These are phyloP conservation scores for Mortierella sp. DNA, from an alignment of 371 early-diverging fungal species.

Conservation along the genomic window DNA sequence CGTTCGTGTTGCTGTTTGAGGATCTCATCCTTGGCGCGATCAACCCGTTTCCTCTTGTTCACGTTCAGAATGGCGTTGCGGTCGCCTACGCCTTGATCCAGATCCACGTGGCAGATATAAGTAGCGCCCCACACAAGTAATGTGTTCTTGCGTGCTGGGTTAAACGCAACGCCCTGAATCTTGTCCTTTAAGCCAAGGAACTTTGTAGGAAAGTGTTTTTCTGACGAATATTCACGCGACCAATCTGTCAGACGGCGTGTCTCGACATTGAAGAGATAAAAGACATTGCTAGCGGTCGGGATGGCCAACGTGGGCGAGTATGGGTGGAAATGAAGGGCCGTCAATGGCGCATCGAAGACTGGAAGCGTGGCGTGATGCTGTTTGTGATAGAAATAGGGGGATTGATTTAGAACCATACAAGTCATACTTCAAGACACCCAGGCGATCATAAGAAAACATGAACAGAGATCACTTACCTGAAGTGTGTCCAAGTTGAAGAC, in stretches of 20 bases:
- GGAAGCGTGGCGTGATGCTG: slow-evolving; percentile 80
- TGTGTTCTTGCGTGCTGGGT: slow-evolving; percentile 70
- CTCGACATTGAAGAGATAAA: slow-evolving; percentile 84
- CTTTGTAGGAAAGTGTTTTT: slow-evolving; percentile 64
- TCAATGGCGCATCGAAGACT: slow-evolving; percentile 69
- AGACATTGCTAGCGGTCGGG: slow-evolving; percentile 74
- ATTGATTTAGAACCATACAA: neutral
- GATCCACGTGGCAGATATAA: slow-evolving; percentile 80
- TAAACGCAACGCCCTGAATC: slow-evolving; percentile 78
- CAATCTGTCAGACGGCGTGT: slow-evolving; percentile 76
- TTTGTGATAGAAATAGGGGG: neutral
- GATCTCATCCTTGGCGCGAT: slow-evolving; percentile 54
- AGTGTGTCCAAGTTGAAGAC: slow-evolving; percentile 82
- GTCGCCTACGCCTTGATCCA: slow-evolving; percentile 62
- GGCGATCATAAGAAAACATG: neutral
- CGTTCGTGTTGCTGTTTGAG: slow-evolving; percentile 54
- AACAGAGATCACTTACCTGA: slow-evolving; percentile 58
- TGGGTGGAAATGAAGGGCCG: slow-evolving; percentile 79
- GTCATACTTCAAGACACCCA: no score
- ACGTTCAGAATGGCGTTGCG: slow-evolving; percentile 58
- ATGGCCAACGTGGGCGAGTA: slow-evolving; percentile 72
- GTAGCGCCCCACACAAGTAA: slow-evolving; percentile 76
- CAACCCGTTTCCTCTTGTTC: slow-evolving; percentile 66
- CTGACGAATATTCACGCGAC: slow-evolving; percentile 77
- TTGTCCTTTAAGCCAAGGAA: slow-evolving; percentile 73